phyloP scores from a whole-genome alignment of 164 flowering plant genomes.

The Pachysandra terminalis region DNA sequence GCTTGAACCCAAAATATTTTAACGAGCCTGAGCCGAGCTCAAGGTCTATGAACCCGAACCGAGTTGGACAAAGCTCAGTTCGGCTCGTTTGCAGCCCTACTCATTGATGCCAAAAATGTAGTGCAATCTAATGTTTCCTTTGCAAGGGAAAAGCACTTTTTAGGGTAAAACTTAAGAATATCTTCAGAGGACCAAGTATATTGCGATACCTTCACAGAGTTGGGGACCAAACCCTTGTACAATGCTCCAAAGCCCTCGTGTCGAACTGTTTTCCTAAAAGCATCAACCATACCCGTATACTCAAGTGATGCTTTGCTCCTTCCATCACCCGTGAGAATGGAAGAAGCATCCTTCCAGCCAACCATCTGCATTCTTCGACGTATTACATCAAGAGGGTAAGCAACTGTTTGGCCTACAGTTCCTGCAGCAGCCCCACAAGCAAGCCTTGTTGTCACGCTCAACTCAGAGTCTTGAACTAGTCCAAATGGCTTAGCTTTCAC shows the following conservation, averaged over 20 bases:
- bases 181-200: too few relatives aligned
- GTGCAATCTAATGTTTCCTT: too few relatives aligned
- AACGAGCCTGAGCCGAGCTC: too few relatives aligned
- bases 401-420: constrained; percentile 94
- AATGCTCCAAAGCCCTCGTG: constrained; percentile 88
- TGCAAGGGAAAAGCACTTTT: too few relatives aligned
- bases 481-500: constrained; percentile 65
- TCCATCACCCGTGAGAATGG: constrained; percentile 82
- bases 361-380: constrained; percentile 99
- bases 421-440: constrained; percentile 99
- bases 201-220: constrained; percentile 77
- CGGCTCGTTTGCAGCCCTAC: too few relatives aligned
- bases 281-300: constrained; percentile 92
- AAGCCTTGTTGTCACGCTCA: constrained; percentile 77
- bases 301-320: constrained; percentile 54
- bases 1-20: too few relatives aligned
- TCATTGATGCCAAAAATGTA: too few relatives aligned
- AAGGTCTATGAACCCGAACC: too few relatives aligned
- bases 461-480: constrained; percentile 55
- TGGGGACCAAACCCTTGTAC: constrained; percentile 97
- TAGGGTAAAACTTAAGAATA: neutral
- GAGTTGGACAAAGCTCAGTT: too few relatives aligned
- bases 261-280: constrained; percentile 87
- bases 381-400: constrained; percentile 95
- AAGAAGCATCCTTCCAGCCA: constrained; percentile 90